phyloP scores from a whole-genome alignment of 164 flowering plant genomes.

The Sedum album region DNA sequence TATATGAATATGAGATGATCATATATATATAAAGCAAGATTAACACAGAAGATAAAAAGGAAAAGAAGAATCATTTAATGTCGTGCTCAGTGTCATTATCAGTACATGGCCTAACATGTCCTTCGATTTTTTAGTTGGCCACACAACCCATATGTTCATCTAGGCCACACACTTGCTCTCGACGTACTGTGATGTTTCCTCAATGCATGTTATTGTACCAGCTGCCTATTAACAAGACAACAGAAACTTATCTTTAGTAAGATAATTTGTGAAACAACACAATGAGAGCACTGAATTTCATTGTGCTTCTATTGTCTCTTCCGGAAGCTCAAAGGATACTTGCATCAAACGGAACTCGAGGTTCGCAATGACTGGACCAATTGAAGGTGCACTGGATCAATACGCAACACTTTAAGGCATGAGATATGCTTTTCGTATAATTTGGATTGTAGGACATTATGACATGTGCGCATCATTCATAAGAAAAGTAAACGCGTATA shows the following conservation, averaged over 20 bases:
- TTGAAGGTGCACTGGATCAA: not conserved
- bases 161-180: not conserved
- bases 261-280: not conserved
- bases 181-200: not conserved
- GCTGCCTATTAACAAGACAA: not conserved
- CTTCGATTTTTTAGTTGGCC: not conserved
- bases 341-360: not conserved
- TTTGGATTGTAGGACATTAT: not conserved
- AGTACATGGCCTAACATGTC: not conserved
- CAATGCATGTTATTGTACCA: not conserved
- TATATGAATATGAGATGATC: not conserved
- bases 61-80: not conserved
- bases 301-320: not conserved
- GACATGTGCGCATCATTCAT: not conserved
- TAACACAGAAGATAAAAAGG: constrained; percentile 2
- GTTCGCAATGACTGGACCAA: not conserved
- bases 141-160: not conserved
- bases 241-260: not conserved
- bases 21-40: not conserved
- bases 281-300: not conserved
- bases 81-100: not conserved
- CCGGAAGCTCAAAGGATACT: not conserved
- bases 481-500: not conserved
- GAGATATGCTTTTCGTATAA: constrained; percentile 2
- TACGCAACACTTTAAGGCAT: not conserved